These are phyloP conservation scores for Amanita thiersii DNA, from an alignment of 768 basidiomycete species.

Conservation along the genomic window DNA sequence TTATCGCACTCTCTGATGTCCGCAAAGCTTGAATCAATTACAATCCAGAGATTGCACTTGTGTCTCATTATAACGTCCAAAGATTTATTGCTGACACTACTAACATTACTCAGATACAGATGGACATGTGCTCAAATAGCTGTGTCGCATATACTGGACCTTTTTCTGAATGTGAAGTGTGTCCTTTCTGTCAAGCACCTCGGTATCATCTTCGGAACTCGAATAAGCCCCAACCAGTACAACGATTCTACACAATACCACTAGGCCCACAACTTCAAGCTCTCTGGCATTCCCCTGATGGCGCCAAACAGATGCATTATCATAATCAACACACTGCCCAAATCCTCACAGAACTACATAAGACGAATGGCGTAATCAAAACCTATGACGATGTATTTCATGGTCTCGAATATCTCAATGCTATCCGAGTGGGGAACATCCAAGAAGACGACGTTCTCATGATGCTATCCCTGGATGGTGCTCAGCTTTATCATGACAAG, in stretches of 20 bases:
- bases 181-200: constrained; percentile 18
- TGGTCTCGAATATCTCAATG: constrained; percentile 21
- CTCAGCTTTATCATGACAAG: constrained; percentile 34
- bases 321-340: constrained; percentile 14
- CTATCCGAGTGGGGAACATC: constrained; percentile 15
- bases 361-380: constrained; percentile 1
- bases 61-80: constrained; percentile 2
- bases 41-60: background rate
- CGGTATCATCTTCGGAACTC: background rate
- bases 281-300: constrained; percentile 13
- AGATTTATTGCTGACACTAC: background rate
- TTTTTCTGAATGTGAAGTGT: constrained; percentile 15
- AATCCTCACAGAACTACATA: constrained; percentile 13
- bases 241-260: constrained; percentile 29
- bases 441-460: constrained; percentile 23
- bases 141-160: constrained; percentile 5
- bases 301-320: constrained; percentile 22
- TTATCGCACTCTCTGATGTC: background rate
- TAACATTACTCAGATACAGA: background rate
- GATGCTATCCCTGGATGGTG: constrained; percentile 28
- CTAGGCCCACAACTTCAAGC: constrained; percentile 36
- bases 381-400: constrained; percentile 22
- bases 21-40: background rate
- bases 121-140: constrained; percentile 6
- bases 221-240: constrained; percentile 10